Evolutionary conservation across 805 yeast species (phyloP), one percentile per base, ranked within the genome.

Genomic region (Spathaspora arborariae): DNA sequence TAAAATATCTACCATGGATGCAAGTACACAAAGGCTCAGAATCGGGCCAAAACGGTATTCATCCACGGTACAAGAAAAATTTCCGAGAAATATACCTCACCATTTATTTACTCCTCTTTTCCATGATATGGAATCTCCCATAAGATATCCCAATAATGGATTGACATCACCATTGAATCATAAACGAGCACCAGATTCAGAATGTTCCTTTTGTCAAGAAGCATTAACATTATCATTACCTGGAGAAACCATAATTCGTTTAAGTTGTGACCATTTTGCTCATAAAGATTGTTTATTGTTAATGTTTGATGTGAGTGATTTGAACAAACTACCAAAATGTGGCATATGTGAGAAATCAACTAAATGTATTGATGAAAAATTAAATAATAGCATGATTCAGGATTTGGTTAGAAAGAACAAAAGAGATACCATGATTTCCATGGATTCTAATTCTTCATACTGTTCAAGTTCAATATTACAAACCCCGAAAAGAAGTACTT

Each of bases 241-340:
- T 2, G 59, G 59, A 5, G 63, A 58, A 22, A 18, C 39, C 3
- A 26, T 50, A 5, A 24, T 57, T 8, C 58, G 55, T 38, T 50
- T 64, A 37, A 45, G 52, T 8, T 64, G 68, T 41, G 46, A 51
- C 34, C 64, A 64, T 45, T 44, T 45, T n/a, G 58, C 63, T 38
- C 68, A 64, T 43, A 50, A 55, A 35, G 59, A 57, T 21, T 64
- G 68, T 45, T 51, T 61, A 13, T 36, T 43, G 18, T 47, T 50
- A 9, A 51, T 52, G 49, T 33, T 56, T 21, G 53, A 50, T 19
- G 39, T 46, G 11, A 50, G 41, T 39, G 45, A 56, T 27, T 21
- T 49, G 24, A 40, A 39, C 4, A 36, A 42, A 3, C 22, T 39
- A 26, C 57, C 57, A n/a, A 36, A 20, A 3, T 57, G 61, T 45